These are phyloP conservation scores for Neurospora sp. DNA, from an alignment of 495 filamentous ascomycete genomes.

Conservation along the genomic window DNA sequence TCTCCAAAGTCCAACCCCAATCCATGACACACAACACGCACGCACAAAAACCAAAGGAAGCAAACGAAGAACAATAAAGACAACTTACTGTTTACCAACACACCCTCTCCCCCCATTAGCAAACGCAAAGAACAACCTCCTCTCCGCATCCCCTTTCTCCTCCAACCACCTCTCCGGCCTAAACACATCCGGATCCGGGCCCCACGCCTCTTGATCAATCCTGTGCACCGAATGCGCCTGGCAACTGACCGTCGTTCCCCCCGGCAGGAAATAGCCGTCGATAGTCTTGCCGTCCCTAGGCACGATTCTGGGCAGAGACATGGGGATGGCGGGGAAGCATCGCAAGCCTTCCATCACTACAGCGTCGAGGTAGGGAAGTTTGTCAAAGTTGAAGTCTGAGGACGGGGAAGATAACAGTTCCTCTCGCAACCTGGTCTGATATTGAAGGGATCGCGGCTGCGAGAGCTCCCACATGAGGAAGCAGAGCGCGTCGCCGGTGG, in stretches of 20 bases:
- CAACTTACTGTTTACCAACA: constrained; percentile 45
- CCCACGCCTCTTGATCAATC: constrained; percentile 42
- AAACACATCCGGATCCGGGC: constrained; percentile 43
- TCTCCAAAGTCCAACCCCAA: not conserved
- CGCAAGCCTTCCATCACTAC: constrained; percentile 51
- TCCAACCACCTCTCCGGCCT: constrained; percentile 57
- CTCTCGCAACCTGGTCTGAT: constrained; percentile 37
- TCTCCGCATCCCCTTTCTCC: constrained; percentile 26
- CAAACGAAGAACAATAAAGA: not conserved
- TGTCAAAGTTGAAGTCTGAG: constrained; percentile 29
- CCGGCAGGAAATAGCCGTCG: constrained; percentile 38
- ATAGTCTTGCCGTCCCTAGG: constrained; percentile 41
- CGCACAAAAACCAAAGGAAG: not conserved
- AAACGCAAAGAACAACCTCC: constrained; percentile 40
- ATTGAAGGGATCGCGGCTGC: constrained; percentile 32
- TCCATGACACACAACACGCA: not conserved
- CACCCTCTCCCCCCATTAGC: constrained; percentile 47
- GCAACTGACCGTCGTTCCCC: constrained; percentile 40
- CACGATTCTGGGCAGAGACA: constrained; percentile 54
- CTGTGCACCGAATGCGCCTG: constrained; percentile 46
- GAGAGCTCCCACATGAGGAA: constrained; percentile 62
- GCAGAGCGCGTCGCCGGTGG: constrained; percentile 54
- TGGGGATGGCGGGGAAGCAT: constrained; percentile 54
- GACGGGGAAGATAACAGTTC: constrained; percentile 34
- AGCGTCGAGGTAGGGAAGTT: constrained; percentile 49